Percentiles rank a stretch among this genome's conserved stretches.
Evolutionary conservation across 2,329 filamentous ascomycete species (phyloP).

Genomic region (Polychaeton citri): DNA sequence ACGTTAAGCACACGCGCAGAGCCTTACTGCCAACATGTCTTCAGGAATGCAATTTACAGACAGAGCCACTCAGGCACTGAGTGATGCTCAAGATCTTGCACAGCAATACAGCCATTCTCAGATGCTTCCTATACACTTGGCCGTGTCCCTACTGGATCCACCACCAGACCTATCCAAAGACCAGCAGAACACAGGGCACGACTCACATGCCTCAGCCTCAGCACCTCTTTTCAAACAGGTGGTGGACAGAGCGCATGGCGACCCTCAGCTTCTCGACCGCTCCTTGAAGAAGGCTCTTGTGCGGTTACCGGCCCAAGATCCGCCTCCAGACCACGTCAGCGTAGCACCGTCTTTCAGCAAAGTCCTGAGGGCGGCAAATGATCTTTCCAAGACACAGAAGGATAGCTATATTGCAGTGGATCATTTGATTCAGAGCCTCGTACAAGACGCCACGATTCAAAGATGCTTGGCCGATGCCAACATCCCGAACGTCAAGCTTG

Average conservation of each 20-base stretch:
- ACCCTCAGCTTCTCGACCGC: conserved; percentile 77
- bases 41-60: conserved; percentile 87
- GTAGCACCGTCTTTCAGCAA: conserved; percentile 72
- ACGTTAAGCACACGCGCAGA: no score
- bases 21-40: conserved; percentile 42
- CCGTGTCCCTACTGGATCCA: conserved; percentile 66
- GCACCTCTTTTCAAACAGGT: conserved; percentile 88
- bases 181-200: conserved; percentile 55
- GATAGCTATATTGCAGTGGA: conserved; percentile 91
- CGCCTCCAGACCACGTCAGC: conserved; percentile 77
- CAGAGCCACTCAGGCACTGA: conserved; percentile 75
- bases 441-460: conserved; percentile 66
- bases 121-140: conserved; percentile 78
- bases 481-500: conserved; percentile 77
- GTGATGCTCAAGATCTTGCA: conserved; percentile 76
- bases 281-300: conserved; percentile 85
- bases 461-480: conserved; percentile 69
- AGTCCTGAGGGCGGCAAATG: conserved; percentile 69
- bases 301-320: conserved; percentile 83
- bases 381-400: conserved; percentile 93
- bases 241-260: conserved; percentile 83
- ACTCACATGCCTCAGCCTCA: conserved; percentile 47
- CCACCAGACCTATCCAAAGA: conserved; percentile 63
- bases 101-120: conserved; percentile 86
- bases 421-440: conserved; percentile 75